phyloP scores from a whole-genome alignment of 2,329 filamentous ascomycete species.

The Penicillium hesseltinei region DNA sequence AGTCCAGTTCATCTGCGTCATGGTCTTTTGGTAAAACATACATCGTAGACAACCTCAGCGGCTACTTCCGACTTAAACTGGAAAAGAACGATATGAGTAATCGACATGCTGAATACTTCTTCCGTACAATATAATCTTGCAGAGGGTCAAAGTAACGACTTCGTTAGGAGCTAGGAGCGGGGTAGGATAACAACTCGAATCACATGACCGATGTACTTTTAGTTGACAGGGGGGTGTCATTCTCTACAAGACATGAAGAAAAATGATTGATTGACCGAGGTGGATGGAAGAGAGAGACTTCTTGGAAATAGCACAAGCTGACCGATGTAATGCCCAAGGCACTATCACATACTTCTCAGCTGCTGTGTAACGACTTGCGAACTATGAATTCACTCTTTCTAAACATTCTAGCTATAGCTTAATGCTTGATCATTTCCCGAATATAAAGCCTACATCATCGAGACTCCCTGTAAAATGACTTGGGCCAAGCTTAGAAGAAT shows the following conservation, averaged over 20 bases:
- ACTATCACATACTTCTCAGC: not conserved
- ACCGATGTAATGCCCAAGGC: not conserved
- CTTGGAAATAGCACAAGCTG: not conserved
- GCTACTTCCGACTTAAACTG: slow-evolving; percentile 58
- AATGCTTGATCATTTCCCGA: not conserved
- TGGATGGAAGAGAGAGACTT: not conserved
- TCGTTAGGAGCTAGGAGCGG: not conserved
- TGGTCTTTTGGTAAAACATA: slow-evolving; percentile 36
- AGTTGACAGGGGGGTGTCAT: not conserved
- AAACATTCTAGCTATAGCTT: not conserved
- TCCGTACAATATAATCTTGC: not conserved
- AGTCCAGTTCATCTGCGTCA: not conserved
- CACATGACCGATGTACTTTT: not conserved
- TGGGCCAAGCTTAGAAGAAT: not conserved
- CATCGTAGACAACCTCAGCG: slow-evolving; percentile 55
- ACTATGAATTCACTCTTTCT: not conserved
- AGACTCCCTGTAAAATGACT: not conserved
- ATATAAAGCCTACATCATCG: not conserved
- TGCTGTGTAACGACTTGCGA: not conserved
- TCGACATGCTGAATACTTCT: slow-evolving; percentile 50
- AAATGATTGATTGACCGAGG: not conserved
- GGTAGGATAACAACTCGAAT: not conserved
- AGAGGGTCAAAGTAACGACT: not conserved
- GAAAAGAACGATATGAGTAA: slow-evolving; percentile 69
- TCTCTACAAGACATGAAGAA: not conserved